Evolutionary conservation across 768 basidiomycete species (phyloP), one percentile per base, ranked within the genome.

Genomic region (Boletus rubroflammeus): DNA sequence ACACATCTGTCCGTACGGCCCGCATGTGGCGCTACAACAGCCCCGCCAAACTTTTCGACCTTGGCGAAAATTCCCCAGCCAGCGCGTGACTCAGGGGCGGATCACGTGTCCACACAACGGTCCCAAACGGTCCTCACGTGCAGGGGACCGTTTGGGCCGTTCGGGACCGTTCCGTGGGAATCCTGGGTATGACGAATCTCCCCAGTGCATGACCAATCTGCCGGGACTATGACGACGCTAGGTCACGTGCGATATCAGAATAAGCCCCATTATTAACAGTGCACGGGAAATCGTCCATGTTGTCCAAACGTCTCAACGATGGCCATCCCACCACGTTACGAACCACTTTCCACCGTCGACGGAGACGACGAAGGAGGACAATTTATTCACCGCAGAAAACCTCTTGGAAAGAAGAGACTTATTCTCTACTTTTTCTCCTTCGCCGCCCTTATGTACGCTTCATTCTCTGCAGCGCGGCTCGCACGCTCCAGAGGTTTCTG

Each of bases 251-350:
- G 10, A 38, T 38, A 8, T 38, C 7, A 17, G 32, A 5, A 34
- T 34, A 34, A 38, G 17, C n/a, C 36, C 35, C 15, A 7, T 38
- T 17, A 9, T 8, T 8, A 32, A 10, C 13, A 32, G 9, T 4
- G 10, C 36, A n/a, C 17, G 36, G 10, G 19, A 38, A 19, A 2
- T 38, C 36, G n/a, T n/a, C 36, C 15, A 19, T 1, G 17, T 21
- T 36, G 21, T n/a, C 31, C 31, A 4, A 36, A n/a, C 21, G 32
- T 19, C 14, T 17, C 2, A 39, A 26, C 32, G 26, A 69, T 67
- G 66, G 56, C 51, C 45, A 50, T 66, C 55, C 60, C 58, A 59
- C 57, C 62, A n/a, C 54, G 29, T 10, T 69, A 69, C 42, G 51
- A 69, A 29, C 70, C 46, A 8, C 56, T 71, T 39, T 48, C 65